A percentile compares a stretch with the other conserved stretches of the same genome.
Conservation (phyloP, 805 yeast genomes). For the Debaryomyces castellii region DNA sequence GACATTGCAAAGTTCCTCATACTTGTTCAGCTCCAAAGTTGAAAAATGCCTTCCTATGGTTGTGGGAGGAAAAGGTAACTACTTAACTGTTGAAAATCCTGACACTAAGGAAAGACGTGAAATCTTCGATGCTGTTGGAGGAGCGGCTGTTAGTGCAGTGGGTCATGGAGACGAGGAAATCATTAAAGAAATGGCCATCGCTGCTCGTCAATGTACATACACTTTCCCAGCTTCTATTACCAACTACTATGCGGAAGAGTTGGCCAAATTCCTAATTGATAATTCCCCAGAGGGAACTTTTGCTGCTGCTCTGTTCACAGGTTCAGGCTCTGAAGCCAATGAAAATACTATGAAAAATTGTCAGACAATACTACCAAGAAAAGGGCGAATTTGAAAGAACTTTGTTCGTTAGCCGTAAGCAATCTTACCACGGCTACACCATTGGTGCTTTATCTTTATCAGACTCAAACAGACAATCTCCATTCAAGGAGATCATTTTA, state of each 20-base stretch:
- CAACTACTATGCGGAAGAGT: slow-evolving; percentile 42
- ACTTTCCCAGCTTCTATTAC: slow-evolving; percentile 25
- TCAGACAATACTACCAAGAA: slow-evolving; percentile 29
- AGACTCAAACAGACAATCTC: slow-evolving; percentile 29
- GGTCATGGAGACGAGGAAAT: slow-evolving; percentile 45
- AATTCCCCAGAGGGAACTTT: not conserved
- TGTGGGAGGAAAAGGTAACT: slow-evolving; percentile 42
- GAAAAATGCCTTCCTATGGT: slow-evolving; percentile 36
- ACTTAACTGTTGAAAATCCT: slow-evolving; percentile 41
- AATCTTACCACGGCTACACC: slow-evolving; percentile 51
- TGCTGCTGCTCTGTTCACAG: slow-evolving; percentile 47
- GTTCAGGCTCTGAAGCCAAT: slow-evolving; percentile 59
- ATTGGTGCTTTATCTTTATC: slow-evolving; percentile 43
- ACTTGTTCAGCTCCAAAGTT: slow-evolving; percentile 44
- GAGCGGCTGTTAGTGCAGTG: slow-evolving; percentile 51
- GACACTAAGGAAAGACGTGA: slow-evolving; percentile 31
- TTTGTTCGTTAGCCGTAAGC: slow-evolving; percentile 43
- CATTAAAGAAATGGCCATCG: slow-evolving; percentile 33
- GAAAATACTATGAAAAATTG: slow-evolving; percentile 32
- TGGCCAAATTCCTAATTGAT: slow-evolving; percentile 36
- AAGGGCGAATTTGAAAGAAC: slow-evolving; percentile 39
- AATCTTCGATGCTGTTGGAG: slow-evolving; percentile 36
- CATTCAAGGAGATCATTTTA: slow-evolving; percentile 26
- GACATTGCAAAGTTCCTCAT: slow-evolving; percentile 18
- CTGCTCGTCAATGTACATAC: slow-evolving; percentile 23